Conservation (phyloP, 2,329 filamentous ascomycete species). For the Mycosphaerella sp. region DNA sequence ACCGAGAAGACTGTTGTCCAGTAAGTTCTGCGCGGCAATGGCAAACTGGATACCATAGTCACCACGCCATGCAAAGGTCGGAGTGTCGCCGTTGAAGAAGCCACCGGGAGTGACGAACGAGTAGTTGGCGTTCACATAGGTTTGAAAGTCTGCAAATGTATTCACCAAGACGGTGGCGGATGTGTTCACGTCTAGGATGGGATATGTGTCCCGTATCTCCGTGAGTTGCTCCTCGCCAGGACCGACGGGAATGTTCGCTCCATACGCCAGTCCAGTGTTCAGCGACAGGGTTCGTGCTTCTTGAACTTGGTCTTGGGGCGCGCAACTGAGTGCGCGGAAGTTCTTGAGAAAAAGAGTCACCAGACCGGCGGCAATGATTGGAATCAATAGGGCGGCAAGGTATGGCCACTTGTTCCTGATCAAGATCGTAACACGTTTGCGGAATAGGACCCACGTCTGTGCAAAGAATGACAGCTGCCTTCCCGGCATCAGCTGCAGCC, state of each 20-base stretch:
- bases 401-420: slow-evolving; percentile 74
- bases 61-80: slow-evolving; percentile 65
- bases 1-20: slow-evolving; percentile 69
- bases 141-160: slow-evolving; percentile 61
- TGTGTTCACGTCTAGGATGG: slow-evolving; percentile 17
- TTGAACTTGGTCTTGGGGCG: slow-evolving; percentile 33
- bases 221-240: slow-evolving; percentile 33
- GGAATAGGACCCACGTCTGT: slow-evolving; percentile 68
- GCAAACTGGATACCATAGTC: slow-evolving; percentile 56
- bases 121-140: slow-evolving; percentile 57
- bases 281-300: slow-evolving; percentile 20
- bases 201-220: slow-evolving; percentile 22
- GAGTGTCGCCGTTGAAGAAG: slow-evolving; percentile 61
- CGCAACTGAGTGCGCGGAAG: slow-evolving; percentile 47
- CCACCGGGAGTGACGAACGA: slow-evolving; percentile 68
- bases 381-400: slow-evolving; percentile 65
- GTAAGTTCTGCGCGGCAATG: slow-evolving; percentile 81
- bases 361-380: slow-evolving; percentile 70
- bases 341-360: slow-evolving; percentile 67
- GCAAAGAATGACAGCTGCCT: slow-evolving; percentile 59
- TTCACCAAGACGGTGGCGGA: slow-evolving; percentile 50
- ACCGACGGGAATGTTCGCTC: slow-evolving; percentile 36
- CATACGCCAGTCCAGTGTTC: slow-evolving; percentile 8
- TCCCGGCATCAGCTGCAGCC: slow-evolving; percentile 56
- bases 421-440: slow-evolving; percentile 70